Base-by-base conservation (phyloP, 2,329 filamentous ascomycete species). In the Lasiodiplodia sp. region DNA sequence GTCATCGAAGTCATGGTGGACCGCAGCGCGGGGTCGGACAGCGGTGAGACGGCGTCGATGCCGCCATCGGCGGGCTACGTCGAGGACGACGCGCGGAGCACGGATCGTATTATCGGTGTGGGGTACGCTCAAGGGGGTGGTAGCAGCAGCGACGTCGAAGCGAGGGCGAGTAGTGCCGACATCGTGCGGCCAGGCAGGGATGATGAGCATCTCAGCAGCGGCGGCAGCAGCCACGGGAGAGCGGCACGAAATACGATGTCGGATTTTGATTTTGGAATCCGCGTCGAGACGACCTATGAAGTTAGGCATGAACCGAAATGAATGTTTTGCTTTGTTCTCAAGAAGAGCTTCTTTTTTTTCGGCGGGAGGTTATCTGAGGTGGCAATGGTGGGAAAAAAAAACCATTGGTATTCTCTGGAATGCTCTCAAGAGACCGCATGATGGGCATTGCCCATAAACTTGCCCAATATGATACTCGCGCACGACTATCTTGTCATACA, bases 241-340 rank as follows among this genome's bases (percentile, higher is more conserved):
- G 57, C 8, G 16, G 57, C 21, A 11, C 16, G 4, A 37, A 62
- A 40, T 14, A 62, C 38, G 34, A 25, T 38, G 37, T 44, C 14
- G 14, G 57, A 23, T 4, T n/a, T 47, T 14, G 40, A 49, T 31
- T 14, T 31, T 14, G 38, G 57, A 23, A 47, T 62, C n/a, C 23
- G n/a, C 14, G 40, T 47, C 12, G 14, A 23, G 40, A 62, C 38
- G 40, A 47, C 21, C 40, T 47, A 62, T 49, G 57, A 62, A 23
- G 38, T 62, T 23, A 47, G 57, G 23, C 57, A n/a, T 49, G 57
- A 62, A 47, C 57, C 57, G 57, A 40, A 38, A 40, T 62, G 57
- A 62, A 16, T n/a, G 23, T 16, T n/a, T 18, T 60, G 12, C 16
- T 44, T 28, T 21, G 44, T 44, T 31, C 28, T 14, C 28, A 34